A percentile compares a stretch with the other conserved stretches of the same genome.
phyloP scores from a whole-genome alignment of 306 rosid genomes.

The Biancaea sappan region DNA sequence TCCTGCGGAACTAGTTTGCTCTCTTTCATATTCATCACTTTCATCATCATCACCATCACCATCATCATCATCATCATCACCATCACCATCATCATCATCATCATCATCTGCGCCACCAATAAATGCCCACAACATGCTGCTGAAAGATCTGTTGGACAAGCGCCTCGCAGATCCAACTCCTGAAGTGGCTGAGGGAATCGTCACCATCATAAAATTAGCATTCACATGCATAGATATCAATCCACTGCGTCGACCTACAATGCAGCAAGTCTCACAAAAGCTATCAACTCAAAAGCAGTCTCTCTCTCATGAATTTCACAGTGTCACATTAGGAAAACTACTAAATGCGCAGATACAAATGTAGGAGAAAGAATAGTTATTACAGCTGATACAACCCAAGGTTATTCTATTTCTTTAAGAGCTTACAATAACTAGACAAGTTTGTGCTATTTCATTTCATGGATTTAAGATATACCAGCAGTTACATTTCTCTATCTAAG shows the following conservation, averaged over 20 bases:
- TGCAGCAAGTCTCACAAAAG: constrained; percentile 16
- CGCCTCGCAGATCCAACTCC: constrained; percentile 34
- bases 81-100: neutral
- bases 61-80: neutral
- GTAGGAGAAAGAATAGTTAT: neutral
- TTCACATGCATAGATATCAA: constrained; percentile 30
- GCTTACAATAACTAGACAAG: too few relatives aligned
- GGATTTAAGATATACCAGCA: too few relatives aligned
- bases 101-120: neutral
- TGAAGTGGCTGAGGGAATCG: constrained; percentile 21
- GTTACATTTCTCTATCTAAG: too few relatives aligned
- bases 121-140: neutral
- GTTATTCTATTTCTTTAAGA: too few relatives aligned
- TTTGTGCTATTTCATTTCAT: too few relatives aligned
- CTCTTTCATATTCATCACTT: neutral
- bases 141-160: constrained; percentile 37
- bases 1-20: constrained; percentile 31
- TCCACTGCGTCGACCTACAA: constrained; percentile 16
- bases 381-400: too few relatives aligned
- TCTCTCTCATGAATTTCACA: neutral
- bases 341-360: neutral
- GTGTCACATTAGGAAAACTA: neutral
- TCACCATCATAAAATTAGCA: constrained; percentile 32
- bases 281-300: constrained; percentile 19
- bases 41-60: constrained; percentile 10